phyloP scores from a whole-genome alignment of 768 basidiomycete genomes.

The Leccinum incarnatum region DNA sequence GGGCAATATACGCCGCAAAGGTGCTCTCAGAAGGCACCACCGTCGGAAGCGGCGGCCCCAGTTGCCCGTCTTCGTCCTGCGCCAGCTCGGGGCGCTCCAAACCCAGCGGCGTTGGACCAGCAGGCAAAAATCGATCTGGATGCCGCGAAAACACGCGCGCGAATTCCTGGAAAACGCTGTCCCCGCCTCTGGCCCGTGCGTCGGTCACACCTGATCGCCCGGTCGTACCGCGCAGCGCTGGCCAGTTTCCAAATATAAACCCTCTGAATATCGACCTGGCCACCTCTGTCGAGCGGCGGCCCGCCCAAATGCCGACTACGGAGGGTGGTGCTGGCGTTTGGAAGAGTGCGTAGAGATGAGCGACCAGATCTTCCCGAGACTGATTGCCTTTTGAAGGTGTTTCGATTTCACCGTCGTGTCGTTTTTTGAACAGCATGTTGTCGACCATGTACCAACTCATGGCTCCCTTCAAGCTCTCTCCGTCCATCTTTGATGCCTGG shows the following conservation, averaged over 20 bases:
- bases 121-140: slow-evolving; percentile 14
- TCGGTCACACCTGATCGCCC: slow-evolving; percentile 26
- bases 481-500: slow-evolving; percentile 49
- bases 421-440: slow-evolving; percentile 17
- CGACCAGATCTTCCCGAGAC: slow-evolving; percentile 10
- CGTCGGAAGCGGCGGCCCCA: slow-evolving; percentile 27
- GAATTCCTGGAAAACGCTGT: slow-evolving; percentile 22
- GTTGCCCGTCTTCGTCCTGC: background rate
- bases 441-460: slow-evolving; percentile 33
- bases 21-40: slow-evolving; percentile 49
- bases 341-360: slow-evolving; percentile 12
- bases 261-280: slow-evolving; percentile 53
- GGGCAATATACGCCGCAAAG: slow-evolving; percentile 57
- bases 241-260: slow-evolving; percentile 58
- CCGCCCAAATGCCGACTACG: slow-evolving; percentile 44
- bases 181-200: slow-evolving; percentile 14
- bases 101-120: background rate
- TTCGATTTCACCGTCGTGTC: slow-evolving; percentile 1
- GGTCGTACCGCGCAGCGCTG: slow-evolving; percentile 32
- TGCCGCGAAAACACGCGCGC: slow-evolving; percentile 11
- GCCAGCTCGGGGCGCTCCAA: slow-evolving; percentile 7
- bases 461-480: slow-evolving; percentile 48
- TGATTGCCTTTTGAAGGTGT: background rate
- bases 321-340: slow-evolving; percentile 27
- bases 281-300: slow-evolving; percentile 43